Percentiles rank a stretch among this genome's conserved stretches.
Conservation (phyloP, 2,329 filamentous ascomycete genomes). For the Cladosporium sp. region DNA sequence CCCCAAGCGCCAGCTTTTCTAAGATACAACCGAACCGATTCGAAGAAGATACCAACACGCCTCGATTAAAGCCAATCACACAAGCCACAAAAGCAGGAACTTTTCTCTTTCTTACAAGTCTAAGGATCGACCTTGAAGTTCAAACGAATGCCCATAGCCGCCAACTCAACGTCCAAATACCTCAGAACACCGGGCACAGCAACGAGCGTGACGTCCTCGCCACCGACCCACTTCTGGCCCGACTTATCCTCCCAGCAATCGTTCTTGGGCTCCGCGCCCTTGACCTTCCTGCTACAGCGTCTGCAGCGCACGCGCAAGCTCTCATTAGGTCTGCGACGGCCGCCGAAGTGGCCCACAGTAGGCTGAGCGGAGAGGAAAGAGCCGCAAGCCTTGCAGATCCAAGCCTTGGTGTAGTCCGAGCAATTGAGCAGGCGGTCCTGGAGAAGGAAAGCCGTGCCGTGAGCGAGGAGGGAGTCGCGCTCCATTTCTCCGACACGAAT, state of each 20-base stretch:
- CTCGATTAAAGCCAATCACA: too few species aligned
- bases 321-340: conserved; percentile 21
- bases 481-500: conserved; percentile 99
- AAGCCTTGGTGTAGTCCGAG: conserved; percentile 84
- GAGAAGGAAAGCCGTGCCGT: conserved; percentile 90
- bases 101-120: neutral
- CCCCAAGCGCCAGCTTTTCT: neutral
- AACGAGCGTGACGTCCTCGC: conserved; percentile 85
- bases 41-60: too few species aligned
- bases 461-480: conserved; percentile 87
- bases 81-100: neutral
- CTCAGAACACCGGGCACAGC: conserved; percentile 90
- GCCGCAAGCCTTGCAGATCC: conserved; percentile 85
- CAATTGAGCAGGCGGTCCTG: conserved; percentile 97
- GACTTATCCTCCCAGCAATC: conserved; percentile 84
- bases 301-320: conserved; percentile 32
- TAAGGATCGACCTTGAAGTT: conserved; percentile 73
- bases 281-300: conserved; percentile 31
- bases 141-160: conserved; percentile 93
- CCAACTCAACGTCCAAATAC: conserved; percentile 90
- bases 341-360: conserved; percentile 51
- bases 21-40: neutral
- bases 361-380: conserved; percentile 87
- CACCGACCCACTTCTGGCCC: conserved; percentile 78
- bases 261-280: conserved; percentile 41